Conservation (phyloP, 441 rosid genomes). For the Pelargonium myrrhifolium region DNA sequence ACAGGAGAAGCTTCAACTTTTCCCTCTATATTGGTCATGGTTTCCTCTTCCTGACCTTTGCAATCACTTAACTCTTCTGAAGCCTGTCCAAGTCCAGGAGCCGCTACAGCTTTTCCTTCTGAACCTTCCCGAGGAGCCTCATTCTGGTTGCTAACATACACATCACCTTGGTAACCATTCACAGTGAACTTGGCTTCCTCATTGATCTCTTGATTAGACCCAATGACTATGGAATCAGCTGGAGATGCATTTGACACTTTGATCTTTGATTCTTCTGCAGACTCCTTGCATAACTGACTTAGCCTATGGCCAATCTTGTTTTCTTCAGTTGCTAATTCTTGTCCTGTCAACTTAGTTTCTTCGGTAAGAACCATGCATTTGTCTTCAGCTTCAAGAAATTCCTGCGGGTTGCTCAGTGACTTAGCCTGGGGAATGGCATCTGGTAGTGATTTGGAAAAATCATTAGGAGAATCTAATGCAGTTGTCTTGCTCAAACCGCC, state of each 20-base stretch:
- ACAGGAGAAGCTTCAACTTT: slow-evolving; percentile 14
- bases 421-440: too few species aligned
- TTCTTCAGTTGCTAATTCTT: slow-evolving; percentile 21
- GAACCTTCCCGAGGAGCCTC: slow-evolving; percentile 22
- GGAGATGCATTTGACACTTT: slow-evolving; percentile 14
- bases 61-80: slow-evolving; percentile 16
- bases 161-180: slow-evolving; percentile 13
- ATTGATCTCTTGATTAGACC: slow-evolving; percentile 9
- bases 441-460: not conserved
- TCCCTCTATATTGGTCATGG: too few species aligned
- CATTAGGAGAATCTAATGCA: slow-evolving; percentile 6
- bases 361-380: slow-evolving; percentile 14
- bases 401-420: too few species aligned
- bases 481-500: slow-evolving; percentile 2
- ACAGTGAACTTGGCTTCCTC: slow-evolving; percentile 20
- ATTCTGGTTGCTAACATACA: slow-evolving; percentile 6
- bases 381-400: slow-evolving; percentile 12
- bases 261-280: slow-evolving; percentile 6
- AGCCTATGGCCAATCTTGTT: slow-evolving; percentile 12
- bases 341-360: slow-evolving; percentile 11
- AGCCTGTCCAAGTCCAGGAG: slow-evolving; percentile 8
- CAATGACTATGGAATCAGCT: slow-evolving; percentile 13
- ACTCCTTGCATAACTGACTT: slow-evolving; percentile 15
- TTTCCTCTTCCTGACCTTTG: slow-evolving; percentile 5
- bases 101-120: slow-evolving; percentile 14